Base-by-base conservation (phyloP, 306 rosid species). In the Lablab purpureus region DNA sequence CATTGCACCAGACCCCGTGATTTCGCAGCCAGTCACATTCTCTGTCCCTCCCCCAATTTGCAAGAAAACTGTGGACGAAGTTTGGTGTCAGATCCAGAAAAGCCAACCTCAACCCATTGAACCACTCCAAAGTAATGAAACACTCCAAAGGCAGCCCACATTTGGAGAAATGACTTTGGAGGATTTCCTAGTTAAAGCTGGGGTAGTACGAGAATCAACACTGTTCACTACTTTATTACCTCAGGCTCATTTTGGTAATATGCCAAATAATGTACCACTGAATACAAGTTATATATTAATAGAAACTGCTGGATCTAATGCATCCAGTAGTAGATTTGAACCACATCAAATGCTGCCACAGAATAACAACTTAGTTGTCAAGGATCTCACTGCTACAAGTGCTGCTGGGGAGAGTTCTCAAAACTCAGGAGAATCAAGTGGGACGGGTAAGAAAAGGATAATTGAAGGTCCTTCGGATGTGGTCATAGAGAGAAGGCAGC, bases 141-240 rank as follows among this genome's bases (percentile, higher is more conserved):
- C 74, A 5, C 80, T 85, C 5, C 74, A 74, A 13, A 77, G 30
- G 67, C 87, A 88, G 13, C 86, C 77, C 77, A 84, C 89, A 51
- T 74, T 89, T 12, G 91, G 89, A 14, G 92, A 88, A 47, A 87
- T 91, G 74, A 91, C 94, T 7, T 68, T 93, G 51, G 98, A 93
- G 76, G 97, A 91, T 75, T 93, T 93, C 77, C 81, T 93, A 3
- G 68, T 91, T 2, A 91, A 87, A 85, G 97, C 94, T 3, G 98
- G 96, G 9, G 90, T 93, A 2, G 97, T 91, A 12, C 84, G 84
- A 43, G 84, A 68, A 71, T 81, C 90, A 21, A 54, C 58, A 9
- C 25, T 41, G 18, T 58, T 51, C 75, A 40, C 64, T 17, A 28
- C 68, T 55, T 72, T 68, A 65, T 45, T 68, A n/a, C 23, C 65